A percentile compares a stretch with the other conserved stretches of the same genome.
These are phyloP conservation scores for Candida pseudoglaebosa DNA, from an alignment of 805 yeast genomes.

Conservation along the genomic window DNA sequence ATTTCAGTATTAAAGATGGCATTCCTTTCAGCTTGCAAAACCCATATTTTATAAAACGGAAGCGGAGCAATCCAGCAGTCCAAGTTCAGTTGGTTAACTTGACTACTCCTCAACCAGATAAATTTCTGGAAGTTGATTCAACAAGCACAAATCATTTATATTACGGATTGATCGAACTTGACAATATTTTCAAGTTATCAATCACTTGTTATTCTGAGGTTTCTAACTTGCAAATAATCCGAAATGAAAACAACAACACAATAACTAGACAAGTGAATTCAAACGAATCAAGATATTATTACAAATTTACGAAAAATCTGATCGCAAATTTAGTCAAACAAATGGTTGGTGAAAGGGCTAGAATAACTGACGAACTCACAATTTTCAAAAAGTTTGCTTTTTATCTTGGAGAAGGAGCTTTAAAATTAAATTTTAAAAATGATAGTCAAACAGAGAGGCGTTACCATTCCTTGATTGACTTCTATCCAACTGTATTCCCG, in stretches of 20 bases:
- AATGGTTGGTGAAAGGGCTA: background rate
- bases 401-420: conserved; percentile 20
- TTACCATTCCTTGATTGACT: conserved; percentile 16
- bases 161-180: conserved; percentile 2
- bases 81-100: conserved; percentile 13
- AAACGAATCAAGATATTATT: conserved; percentile 4
- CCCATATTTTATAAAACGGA: conserved; percentile 23
- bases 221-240: conserved; percentile 3
- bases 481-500: conserved; percentile 21
- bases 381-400: conserved; percentile 28
- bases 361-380: background rate
- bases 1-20: conserved; percentile 25
- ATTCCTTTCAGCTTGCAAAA: conserved; percentile 27
- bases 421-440: background rate
- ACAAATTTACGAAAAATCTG: conserved; percentile 4
- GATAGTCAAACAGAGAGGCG: background rate
- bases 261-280: background rate
- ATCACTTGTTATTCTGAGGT: conserved; percentile 14
- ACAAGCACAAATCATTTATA: background rate
- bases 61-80: conserved; percentile 8
- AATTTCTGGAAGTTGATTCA: conserved; percentile 7
- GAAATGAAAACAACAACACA: background rate
- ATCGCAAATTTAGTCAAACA: background rate
- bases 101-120: conserved; percentile 5
- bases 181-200: conserved; percentile 15